Evolutionary conservation across 495 filamentous ascomycete genomes (phyloP), one percentile per base, ranked within the genome.

Genomic region (Chaetomium cochliodes): DNA sequence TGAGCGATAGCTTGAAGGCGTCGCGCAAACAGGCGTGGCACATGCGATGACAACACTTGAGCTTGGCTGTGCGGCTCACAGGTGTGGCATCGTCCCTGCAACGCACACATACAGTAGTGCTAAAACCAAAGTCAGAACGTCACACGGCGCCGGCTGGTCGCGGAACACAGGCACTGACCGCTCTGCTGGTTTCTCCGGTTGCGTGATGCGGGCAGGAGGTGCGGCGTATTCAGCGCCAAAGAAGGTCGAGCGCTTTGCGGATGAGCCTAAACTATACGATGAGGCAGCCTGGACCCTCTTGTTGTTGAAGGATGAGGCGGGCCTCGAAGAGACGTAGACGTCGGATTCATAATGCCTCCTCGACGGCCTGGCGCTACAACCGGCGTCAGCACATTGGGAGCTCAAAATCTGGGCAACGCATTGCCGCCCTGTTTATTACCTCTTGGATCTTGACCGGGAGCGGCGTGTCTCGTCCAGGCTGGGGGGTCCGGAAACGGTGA

Each of bases 41-140:
- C 88, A 91, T 92, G 49, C 84, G 84, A 71, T 96, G 91, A 26
- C 83, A 83, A 70, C 91, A 96, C 62, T 84, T 81, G 47, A 93
- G 83, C 68, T 88, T 88, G 22, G 85, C 87, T 23, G 85, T 82
- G 74, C 86, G 83, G 57, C 79, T 78, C 47, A 79, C 69, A 2
- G 86, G 84, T 5, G 86, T 71, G 62, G 87, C 84, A 56, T 88
- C 83, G 41, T 86, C 82, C 68, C 86, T 73, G 74, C 91, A 94
- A 26, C 82, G 85, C 20, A 92, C 73, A 63, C 90, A 93, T 70
- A 87, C 80, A 70, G 88, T 81, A 37, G 86, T 80, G 62, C 88
- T 90, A 58, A 30, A 60, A 50, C 28, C 60, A 42, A 28, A 44
- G 71, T 75, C 68, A 74, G 63, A 61, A 49, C 46, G 55, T 4